A percentile compares a stretch with the other conserved stretches of the same genome.
Evolutionary conservation across 2,329 filamentous ascomycete genomes (phyloP).

Genomic region (Colletotrichum plurivorum): DNA sequence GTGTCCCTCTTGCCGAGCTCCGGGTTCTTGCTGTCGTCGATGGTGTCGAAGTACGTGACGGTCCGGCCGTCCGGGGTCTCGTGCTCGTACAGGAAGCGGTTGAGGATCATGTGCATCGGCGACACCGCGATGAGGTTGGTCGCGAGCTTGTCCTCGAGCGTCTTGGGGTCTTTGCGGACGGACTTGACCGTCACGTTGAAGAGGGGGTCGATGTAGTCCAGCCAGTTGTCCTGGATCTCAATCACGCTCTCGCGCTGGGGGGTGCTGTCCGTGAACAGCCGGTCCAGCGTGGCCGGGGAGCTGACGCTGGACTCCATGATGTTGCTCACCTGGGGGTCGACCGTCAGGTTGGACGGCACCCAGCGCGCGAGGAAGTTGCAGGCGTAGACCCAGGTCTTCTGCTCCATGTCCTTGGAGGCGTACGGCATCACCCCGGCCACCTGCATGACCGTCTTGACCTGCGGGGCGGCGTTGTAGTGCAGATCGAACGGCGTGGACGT

Average conservation of each 20-base stretch:
- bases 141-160: too few species aligned
- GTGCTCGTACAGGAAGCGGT: slow-evolving; percentile 5
- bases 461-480: neutral
- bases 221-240: slow-evolving; percentile 10
- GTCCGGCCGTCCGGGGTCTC: neutral
- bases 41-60: slow-evolving; percentile 14
- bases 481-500: neutral
- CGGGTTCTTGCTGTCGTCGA: slow-evolving; percentile 14
- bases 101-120: slow-evolving; percentile 5
- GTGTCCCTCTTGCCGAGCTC: neutral
- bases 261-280: neutral
- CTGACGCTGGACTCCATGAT: slow-evolving; percentile 23
- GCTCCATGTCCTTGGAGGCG: slow-evolving; percentile 4
- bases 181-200: slow-evolving; percentile 12
- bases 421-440: slow-evolving; percentile 14
- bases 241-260: slow-evolving; percentile 7
- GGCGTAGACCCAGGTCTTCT: slow-evolving; percentile 21
- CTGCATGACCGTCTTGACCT: neutral
- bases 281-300: neutral
- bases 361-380: slow-evolving; percentile 23
- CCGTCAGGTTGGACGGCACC: neutral
- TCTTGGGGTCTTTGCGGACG: neutral
- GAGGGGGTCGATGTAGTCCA: neutral
- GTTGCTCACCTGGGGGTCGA: slow-evolving; percentile 11
- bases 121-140: neutral